Evolutionary conservation across 1,284 basidiomycete genomes (phyloP).

Genomic region (Sporisorium graminicola): DNA sequence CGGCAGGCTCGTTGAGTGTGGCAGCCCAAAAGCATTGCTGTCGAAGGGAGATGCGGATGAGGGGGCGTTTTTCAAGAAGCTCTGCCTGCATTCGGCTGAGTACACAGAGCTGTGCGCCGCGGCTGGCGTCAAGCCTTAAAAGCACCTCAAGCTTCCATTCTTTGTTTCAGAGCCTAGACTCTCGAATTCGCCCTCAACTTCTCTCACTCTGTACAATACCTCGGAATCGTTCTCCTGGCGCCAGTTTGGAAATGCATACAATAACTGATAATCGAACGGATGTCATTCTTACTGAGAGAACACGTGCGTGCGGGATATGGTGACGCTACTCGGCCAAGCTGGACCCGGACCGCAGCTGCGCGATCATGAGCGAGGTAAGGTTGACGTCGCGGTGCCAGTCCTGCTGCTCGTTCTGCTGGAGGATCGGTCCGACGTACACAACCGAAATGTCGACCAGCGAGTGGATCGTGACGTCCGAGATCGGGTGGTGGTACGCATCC

Average conservation of each 20-base stretch:
- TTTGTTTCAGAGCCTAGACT: background rate
- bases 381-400: slow-evolving; percentile 36
- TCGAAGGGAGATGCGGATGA: slow-evolving; percentile 26
- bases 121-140: slow-evolving; percentile 20
- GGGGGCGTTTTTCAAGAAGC: slow-evolving; percentile 31
- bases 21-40: slow-evolving; percentile 75
- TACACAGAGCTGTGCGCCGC: slow-evolving; percentile 34
- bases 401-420: slow-evolving; percentile 29
- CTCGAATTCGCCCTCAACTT: background rate
- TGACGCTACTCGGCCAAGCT: slow-evolving; percentile 15
- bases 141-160: background rate
- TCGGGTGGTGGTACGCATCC: slow-evolving; percentile 55
- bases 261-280: too few relatives aligned
- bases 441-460: slow-evolving; percentile 29
- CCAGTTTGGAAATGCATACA: too few relatives aligned
- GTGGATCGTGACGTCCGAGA: slow-evolving; percentile 56
- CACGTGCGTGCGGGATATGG: too few relatives aligned
- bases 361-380: slow-evolving; percentile 38
- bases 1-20: slow-evolving; percentile 75
- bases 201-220: too few relatives aligned
- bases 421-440: slow-evolving; percentile 29
- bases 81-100: slow-evolving; percentile 41
- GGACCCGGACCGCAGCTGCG: slow-evolving; percentile 31
- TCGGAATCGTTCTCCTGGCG: too few relatives aligned
- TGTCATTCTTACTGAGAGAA: too few relatives aligned